Percentiles rank a stretch among this genome's conserved stretches.
Evolutionary conservation across 2,329 filamentous ascomycete species (phyloP).

Genomic region (Trichoderma breve): DNA sequence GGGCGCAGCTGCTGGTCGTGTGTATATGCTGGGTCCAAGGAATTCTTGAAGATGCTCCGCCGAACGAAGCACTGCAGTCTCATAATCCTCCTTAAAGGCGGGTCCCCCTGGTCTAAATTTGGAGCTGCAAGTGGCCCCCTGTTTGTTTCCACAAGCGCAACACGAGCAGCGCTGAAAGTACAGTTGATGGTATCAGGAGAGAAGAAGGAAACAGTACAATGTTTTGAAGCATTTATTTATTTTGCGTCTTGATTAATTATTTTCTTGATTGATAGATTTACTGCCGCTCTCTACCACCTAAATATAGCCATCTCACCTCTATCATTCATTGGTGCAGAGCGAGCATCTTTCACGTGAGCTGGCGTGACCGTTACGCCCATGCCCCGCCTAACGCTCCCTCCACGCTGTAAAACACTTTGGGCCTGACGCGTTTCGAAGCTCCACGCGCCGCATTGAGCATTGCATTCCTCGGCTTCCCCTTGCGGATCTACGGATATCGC

Average conservation of each 20-base stretch:
- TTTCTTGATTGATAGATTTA: background rate
- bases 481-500: background rate
- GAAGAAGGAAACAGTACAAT: background rate
- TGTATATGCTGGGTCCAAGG: background rate
- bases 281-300: background rate
- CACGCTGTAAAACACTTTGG: background rate
- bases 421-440: constrained; percentile 12
- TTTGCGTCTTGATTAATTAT: background rate
- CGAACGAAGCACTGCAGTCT: background rate
- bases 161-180: background rate
- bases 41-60: constrained; percentile 6
- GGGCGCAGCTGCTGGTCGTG: background rate
- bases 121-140: constrained; percentile 10
- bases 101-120: constrained; percentile 16
- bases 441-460: constrained; percentile 15
- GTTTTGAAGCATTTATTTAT: too few species aligned
- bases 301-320: background rate
- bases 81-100: constrained; percentile 17
- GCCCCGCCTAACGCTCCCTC: background rate
- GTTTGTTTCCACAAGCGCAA: background rate
- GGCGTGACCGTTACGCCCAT: constrained; percentile 17
- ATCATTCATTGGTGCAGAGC: background rate
- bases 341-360: constrained; percentile 23
- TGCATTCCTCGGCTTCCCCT: background rate
- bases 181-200: background rate